Conservation (phyloP, 164 flowering plant genomes). For the Magnolia officinalis region DNA sequence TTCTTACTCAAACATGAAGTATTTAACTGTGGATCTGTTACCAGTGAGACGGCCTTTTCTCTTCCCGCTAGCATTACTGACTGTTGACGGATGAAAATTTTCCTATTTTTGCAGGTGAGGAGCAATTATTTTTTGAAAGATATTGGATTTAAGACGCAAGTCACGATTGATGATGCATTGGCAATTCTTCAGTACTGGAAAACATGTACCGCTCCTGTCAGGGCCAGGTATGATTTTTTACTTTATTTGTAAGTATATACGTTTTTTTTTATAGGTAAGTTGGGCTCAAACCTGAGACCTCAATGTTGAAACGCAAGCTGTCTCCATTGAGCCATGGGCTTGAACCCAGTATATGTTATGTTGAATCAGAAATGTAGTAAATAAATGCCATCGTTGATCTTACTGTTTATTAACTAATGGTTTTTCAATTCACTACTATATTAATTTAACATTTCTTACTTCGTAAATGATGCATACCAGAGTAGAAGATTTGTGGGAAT, state of each 20-base stretch:
- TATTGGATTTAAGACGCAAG: conserved; percentile 74
- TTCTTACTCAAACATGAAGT: neutral
- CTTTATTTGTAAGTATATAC: neutral
- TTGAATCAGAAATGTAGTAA: no score
- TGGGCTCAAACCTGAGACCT: neutral
- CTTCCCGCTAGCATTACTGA: neutral
- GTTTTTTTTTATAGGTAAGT: neutral
- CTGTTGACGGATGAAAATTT: conserved; percentile 1
- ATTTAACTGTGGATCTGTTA: neutral
- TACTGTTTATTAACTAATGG: no score
- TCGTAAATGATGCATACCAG: no score
- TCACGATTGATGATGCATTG: conserved; percentile 56
- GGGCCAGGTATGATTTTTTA: conserved; percentile 54
- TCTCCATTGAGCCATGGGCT: no score
- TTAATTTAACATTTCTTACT: no score
- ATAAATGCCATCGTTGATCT: no score
- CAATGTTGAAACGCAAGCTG: no score
- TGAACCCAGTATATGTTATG: no score
- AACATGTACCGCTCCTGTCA: conserved; percentile 42
- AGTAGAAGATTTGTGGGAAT: no score
- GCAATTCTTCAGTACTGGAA: conserved; percentile 50
- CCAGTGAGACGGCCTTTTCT: neutral
- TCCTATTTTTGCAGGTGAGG: conserved; percentile 47
- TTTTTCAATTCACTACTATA: no score
- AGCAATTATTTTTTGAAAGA: conserved; percentile 46